Conservation (phyloP, 1,139 yeast genomes). For the Hansenula sp. region DNA sequence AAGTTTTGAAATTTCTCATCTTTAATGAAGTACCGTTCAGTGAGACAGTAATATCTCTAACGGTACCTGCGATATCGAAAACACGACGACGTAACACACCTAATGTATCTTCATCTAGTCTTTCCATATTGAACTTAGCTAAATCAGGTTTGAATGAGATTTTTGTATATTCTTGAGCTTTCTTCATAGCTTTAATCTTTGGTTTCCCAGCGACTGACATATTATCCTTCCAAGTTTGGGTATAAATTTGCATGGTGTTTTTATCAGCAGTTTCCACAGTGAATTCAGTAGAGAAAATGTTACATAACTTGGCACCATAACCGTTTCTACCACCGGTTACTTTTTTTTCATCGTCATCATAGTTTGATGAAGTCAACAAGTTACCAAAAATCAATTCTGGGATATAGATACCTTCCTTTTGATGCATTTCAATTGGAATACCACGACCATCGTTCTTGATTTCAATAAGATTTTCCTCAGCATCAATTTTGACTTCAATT, state of each 20-base stretch:
- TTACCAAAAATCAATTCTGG: conserved; percentile 98
- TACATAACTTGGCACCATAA: conserved; percentile 94
- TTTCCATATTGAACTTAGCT: conserved; percentile 70
- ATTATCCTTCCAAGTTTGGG: conserved; percentile 83
- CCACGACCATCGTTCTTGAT: conserved; percentile 95
- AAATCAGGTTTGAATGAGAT: conserved; percentile 90
- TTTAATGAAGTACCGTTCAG: conserved; percentile 73
- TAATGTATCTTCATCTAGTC: not conserved
- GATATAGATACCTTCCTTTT: conserved; percentile 86
- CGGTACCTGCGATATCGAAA: conserved; percentile 93
- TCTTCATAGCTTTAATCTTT: conserved; percentile 52
- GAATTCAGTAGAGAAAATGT: conserved; percentile 88
- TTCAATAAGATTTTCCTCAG: conserved; percentile 69
- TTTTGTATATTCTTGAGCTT: conserved; percentile 70
- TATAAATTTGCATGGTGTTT: conserved; percentile 55
- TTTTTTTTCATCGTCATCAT: conserved; percentile 91
- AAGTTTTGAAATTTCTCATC: conserved; percentile 74
- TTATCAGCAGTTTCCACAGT: conserved; percentile 87
- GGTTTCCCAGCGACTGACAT: conserved; percentile 82
- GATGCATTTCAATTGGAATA: conserved; percentile 92
- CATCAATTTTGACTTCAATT: conserved; percentile 74
- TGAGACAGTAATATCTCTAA: conserved; percentile 75
- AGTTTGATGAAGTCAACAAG: conserved; percentile 89
- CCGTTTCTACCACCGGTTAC: conserved; percentile 99
- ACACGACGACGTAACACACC: conserved; percentile 85